Evolutionary conservation across 805 yeast genomes (phyloP), one percentile per base, ranked within the genome.

Genomic region (Cyberlindnera suaveolens): DNA sequence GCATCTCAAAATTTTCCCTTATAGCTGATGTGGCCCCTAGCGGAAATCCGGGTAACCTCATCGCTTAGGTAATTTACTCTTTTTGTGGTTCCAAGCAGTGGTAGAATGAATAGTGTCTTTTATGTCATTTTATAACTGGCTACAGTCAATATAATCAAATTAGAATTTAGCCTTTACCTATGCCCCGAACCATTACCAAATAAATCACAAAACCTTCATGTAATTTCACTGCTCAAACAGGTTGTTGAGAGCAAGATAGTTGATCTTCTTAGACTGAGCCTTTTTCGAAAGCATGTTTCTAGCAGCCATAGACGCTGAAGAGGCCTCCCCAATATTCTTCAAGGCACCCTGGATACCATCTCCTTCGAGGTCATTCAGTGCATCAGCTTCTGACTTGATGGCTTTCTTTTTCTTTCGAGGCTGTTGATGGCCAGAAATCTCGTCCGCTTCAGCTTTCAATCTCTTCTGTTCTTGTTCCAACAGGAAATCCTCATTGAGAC

Each of bases 361-460:
- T 36, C 55, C 59, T 19, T 56, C 62, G 6, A 56, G 9, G 14
- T 60, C 63, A 13, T 58, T 57, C 30, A 72, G 66, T 3, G 60
- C 53, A 32, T 53, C 62, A 43, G 56, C 37, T 47, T 63, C 55
- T 51, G 61, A 37, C 37, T 56, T 54, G 4, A 51, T 52, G 36
- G 26, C 47, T 54, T 60, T 44, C 76, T 70, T 65, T 42, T 78
- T 72, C 63, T 76, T 77, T 54, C 77, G 72, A 13, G 77, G 66
- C 47, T 68, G 67, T 4, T 76, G 71, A 48, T 84, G 85, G 5
- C 98, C 99, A 0, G 91, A 83, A 27, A 86, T 75, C 46, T 76
- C 78, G 64, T 93, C 98, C 0, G 96, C 93, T 59, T 89, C 96
- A 41, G 75, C 74, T 60, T 90, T 87, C 46, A 91, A 69, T 48